These are phyloP conservation scores for Yarrowia sp. DNA, from an alignment of 805 yeast genomes.

Conservation along the genomic window DNA sequence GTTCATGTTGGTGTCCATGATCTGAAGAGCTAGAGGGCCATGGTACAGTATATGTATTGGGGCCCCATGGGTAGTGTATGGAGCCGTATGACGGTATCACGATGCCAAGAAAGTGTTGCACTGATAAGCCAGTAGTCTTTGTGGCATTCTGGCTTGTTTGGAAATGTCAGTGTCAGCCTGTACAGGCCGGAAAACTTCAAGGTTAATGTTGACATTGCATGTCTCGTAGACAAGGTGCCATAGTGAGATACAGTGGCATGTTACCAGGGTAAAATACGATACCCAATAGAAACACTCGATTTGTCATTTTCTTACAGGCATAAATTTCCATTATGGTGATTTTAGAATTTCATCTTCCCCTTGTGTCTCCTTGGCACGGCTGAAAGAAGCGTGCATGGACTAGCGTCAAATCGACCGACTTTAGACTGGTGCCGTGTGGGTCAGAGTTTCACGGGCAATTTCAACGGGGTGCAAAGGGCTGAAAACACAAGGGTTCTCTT, in stretches of 20 bases:
- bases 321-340: neutral
- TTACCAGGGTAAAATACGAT: too few relatives aligned
- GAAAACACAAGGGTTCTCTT: neutral
- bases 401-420: conserved; percentile 1
- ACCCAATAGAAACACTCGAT: too few relatives aligned
- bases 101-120: neutral
- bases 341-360: neutral
- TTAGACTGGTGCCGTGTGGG: conserved; percentile 8
- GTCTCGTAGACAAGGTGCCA: too few relatives aligned
- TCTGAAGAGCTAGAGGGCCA: neutral
- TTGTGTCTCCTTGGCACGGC: conserved; percentile 6
- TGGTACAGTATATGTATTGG: neutral
- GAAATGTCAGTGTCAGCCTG: neutral
- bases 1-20: neutral
- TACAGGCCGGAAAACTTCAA: too few relatives aligned
- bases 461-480: neutral
- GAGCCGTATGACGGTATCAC: conserved; percentile 11
- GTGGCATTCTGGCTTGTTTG: neutral
- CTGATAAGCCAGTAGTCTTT: neutral
- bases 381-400: neutral
- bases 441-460: neutral
- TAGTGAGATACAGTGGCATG: too few relatives aligned
- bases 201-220: too few relatives aligned
- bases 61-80: neutral
- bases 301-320: neutral